phyloP scores from a whole-genome alignment of 2,329 filamentous ascomycete species.

The Aureobasidium subglaciale region DNA sequence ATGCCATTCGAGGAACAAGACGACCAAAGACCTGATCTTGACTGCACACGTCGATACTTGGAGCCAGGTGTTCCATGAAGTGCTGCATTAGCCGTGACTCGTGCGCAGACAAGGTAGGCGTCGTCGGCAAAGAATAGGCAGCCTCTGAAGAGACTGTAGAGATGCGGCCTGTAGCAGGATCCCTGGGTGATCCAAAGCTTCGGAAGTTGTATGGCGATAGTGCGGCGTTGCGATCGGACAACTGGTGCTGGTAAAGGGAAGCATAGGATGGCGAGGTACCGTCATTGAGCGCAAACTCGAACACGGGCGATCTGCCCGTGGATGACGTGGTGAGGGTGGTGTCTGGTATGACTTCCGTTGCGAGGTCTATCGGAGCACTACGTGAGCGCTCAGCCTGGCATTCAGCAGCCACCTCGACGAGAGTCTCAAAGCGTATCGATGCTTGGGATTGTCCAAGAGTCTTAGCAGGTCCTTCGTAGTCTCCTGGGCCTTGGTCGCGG shows the following conservation, averaged over 20 bases:
- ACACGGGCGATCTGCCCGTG: neutral
- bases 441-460: neutral
- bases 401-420: neutral
- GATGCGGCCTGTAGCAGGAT: neutral
- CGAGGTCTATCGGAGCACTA: neutral
- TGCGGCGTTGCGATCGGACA: neutral
- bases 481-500: too few species aligned
- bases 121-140: neutral
- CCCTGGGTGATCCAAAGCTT: neutral
- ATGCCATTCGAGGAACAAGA: constrained; percentile 48
- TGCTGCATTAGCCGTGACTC: constrained; percentile 28
- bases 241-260: neutral
- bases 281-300: neutral
- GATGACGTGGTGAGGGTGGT: neutral
- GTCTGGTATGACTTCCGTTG: neutral
- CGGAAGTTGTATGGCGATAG: neutral
- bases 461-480: too few species aligned
- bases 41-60: constrained; percentile 29
- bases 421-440: neutral
- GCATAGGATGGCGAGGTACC: neutral
- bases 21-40: constrained; percentile 43
- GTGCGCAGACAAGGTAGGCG: neutral
- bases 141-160: neutral
- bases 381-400: neutral
- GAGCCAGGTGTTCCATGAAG: constrained; percentile 26